Evolutionary conservation across 2,329 filamentous ascomycete genomes (phyloP), one percentile per base, ranked within the genome.

Genomic region (Fusarium sp.): DNA sequence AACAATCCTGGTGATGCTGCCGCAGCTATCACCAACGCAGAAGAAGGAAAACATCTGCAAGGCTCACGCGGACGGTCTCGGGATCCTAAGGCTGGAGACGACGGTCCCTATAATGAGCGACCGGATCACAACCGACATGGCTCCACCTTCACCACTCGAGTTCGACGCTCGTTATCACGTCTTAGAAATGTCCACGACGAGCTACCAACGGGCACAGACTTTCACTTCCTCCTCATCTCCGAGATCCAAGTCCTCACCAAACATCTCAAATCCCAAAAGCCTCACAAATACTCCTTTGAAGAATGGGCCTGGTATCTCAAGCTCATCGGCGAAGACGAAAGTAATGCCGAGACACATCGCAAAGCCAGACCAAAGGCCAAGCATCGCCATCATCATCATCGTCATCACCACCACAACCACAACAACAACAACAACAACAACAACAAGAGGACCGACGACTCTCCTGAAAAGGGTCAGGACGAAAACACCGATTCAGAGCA

Each of bases 251-350:
- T 82, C 28, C 87, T 92, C 1, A 88, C 88, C 2, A 62, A 64
- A n/a, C 82, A 86, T 47, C 88, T 96, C 74, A 81, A 92, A 34
- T 85, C 86, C 18, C 78, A 82, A 44, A 78, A 83, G 6, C 84
- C 86, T 3, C 89, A 89, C 57, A 85, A 84, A 55, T 97, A 97
- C 76, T 84, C 83, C 0, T 97, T 94, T 67, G 89, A 94, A 70
- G 91, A 97, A 76, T 97, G 94, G 94, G 91, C 91, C 0, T 92
- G 92, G 82, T 96, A 93, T 72, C 89, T 94, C 9, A 86, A 88
- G 23, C 83, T 97, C 33, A 92, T 97, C n/a, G 88, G 88, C 46
- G 87, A 89, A 73, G 86, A 89, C 74, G 87, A 90, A 73, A 79
- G 78, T 56, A 81, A 81, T 67, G 79, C 85, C 3, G 77, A 80